These are phyloP conservation scores for Ogataea corticis DNA, from an alignment of 805 yeast genomes.

Conservation along the genomic window DNA sequence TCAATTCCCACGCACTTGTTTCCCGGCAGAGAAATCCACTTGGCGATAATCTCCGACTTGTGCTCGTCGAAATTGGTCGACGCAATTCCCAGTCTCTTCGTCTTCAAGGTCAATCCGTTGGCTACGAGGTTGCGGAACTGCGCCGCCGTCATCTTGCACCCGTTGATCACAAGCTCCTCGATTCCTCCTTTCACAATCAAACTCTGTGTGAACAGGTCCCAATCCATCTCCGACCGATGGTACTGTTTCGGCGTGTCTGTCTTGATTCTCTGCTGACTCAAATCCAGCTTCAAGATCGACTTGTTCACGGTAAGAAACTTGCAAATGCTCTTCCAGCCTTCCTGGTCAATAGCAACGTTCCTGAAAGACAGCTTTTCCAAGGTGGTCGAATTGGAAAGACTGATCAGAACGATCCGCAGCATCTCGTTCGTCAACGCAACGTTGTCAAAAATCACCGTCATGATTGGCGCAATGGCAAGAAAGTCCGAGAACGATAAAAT, in stretches of 20 bases:
- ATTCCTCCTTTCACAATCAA: slow-evolving; percentile 50
- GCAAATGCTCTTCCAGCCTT: slow-evolving; percentile 54
- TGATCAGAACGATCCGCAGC: slow-evolving; percentile 49
- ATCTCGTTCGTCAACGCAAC: slow-evolving; percentile 55
- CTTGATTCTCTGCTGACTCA: slow-evolving; percentile 56
- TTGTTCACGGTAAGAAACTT: slow-evolving; percentile 45
- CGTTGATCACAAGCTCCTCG: slow-evolving; percentile 58
- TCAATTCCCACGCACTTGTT: slow-evolving; percentile 56
- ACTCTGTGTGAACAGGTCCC: slow-evolving; percentile 49
- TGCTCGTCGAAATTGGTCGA: slow-evolving; percentile 45
- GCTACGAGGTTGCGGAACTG: slow-evolving; percentile 43
- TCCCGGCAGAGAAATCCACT: slow-evolving; percentile 46
- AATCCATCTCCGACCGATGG: slow-evolving; percentile 50
- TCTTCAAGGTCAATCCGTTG: slow-evolving; percentile 41
- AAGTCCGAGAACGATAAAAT: slow-evolving; percentile 58
- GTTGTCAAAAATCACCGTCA: slow-evolving; percentile 57
- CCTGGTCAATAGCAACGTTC: slow-evolving; percentile 53
- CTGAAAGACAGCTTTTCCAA: slow-evolving; percentile 55
- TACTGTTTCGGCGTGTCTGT: slow-evolving; percentile 40
- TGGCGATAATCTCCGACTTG: slow-evolving; percentile 43
- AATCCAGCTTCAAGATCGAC: slow-evolving; percentile 50
- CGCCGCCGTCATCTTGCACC: slow-evolving; percentile 48
- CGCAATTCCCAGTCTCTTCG: slow-evolving; percentile 56
- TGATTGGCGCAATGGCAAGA: slow-evolving; percentile 54
- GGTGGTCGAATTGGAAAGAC: slow-evolving; percentile 43